phyloP scores from a whole-genome alignment of 805 yeast species.

The Yamadazyma nakazawae region DNA sequence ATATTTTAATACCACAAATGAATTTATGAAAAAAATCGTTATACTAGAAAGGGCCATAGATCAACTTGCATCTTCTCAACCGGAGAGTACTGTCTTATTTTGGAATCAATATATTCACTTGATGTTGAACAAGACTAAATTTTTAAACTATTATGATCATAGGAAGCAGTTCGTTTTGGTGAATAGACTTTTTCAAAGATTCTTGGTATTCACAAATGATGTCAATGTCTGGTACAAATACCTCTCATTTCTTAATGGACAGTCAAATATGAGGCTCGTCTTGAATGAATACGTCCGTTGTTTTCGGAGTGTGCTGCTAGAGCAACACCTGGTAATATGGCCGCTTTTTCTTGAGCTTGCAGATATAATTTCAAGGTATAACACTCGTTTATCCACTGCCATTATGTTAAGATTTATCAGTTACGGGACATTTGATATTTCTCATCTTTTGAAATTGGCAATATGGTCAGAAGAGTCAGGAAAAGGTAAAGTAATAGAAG shows the following conservation, averaged over 20 bases:
- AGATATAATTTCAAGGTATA: slow-evolving; percentile 20
- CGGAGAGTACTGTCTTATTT: slow-evolving; percentile 45
- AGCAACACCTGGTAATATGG: slow-evolving; percentile 22
- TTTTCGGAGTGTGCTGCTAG: slow-evolving; percentile 3
- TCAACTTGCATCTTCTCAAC: slow-evolving; percentile 7
- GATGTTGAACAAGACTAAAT: slow-evolving; percentile 28
- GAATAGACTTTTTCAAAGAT: slow-evolving; percentile 45
- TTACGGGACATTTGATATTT: slow-evolving; percentile 7
- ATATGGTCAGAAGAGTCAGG: not conserved
- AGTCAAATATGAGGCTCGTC: slow-evolving; percentile 5
- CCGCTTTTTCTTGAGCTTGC: slow-evolving; percentile 54
- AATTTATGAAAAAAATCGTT: slow-evolving; percentile 37
- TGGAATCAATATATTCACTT: slow-evolving; percentile 52
- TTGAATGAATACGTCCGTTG: slow-evolving; percentile 10
- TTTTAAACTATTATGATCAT: slow-evolving; percentile 25
- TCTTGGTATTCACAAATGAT: slow-evolving; percentile 6
- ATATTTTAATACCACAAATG: slow-evolving; percentile 27
- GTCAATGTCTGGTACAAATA: slow-evolving; percentile 8
- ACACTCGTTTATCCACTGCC: not conserved
- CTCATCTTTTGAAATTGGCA: slow-evolving; percentile 8
- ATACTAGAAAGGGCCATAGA: slow-evolving; percentile 49
- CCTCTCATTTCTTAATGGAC: slow-evolving; percentile 7
- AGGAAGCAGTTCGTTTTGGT: slow-evolving; percentile 30
- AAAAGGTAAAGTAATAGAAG: not conserved
- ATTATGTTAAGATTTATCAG: slow-evolving; percentile 9